These are phyloP conservation scores for Cutaneotrichosporon curvatum DNA, from an alignment of 1,284 basidiomycete genomes.

Conservation along the genomic window DNA sequence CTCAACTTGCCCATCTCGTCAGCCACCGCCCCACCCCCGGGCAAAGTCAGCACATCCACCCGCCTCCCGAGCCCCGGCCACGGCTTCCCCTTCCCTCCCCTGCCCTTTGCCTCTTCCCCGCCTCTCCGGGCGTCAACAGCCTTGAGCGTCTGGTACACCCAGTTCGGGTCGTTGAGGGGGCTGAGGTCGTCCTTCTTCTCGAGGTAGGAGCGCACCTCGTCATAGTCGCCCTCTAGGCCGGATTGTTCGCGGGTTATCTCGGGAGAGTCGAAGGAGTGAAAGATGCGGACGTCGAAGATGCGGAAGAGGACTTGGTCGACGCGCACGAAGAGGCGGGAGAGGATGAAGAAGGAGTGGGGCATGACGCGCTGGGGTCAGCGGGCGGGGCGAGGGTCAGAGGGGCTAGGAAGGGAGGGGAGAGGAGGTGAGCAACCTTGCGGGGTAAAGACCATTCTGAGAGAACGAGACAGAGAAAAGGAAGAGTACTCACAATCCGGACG, in stretches of 20 bases:
- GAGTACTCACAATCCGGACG: constrained; percentile 68
- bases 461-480: not conserved
- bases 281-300: constrained; percentile 81
- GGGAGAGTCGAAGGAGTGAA: constrained; percentile 62
- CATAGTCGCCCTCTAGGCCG: constrained; percentile 86
- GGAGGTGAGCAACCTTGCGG: not conserved
- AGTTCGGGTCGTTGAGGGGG: constrained; percentile 79
- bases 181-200: constrained; percentile 77
- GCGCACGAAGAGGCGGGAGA: constrained; percentile 84
- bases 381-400: not conserved
- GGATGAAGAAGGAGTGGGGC: constrained; percentile 90
- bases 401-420: no score
- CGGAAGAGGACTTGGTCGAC: constrained; percentile 95
- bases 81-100: constrained; percentile 55
- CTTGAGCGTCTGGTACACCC: constrained; percentile 70
- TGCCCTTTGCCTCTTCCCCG: no score
- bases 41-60: constrained; percentile 31
- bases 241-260: constrained; percentile 70
- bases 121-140: constrained; percentile 50
- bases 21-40: not conserved
- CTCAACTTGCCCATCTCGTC: constrained; percentile 3
- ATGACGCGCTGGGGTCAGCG: constrained; percentile 72
- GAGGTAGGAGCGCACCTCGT: constrained; percentile 69
- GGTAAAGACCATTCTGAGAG: not conserved
- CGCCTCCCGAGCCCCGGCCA: constrained; percentile 65